phyloP scores from a whole-genome alignment of 2,329 filamentous ascomycete genomes.

The Epichloe elymi region DNA sequence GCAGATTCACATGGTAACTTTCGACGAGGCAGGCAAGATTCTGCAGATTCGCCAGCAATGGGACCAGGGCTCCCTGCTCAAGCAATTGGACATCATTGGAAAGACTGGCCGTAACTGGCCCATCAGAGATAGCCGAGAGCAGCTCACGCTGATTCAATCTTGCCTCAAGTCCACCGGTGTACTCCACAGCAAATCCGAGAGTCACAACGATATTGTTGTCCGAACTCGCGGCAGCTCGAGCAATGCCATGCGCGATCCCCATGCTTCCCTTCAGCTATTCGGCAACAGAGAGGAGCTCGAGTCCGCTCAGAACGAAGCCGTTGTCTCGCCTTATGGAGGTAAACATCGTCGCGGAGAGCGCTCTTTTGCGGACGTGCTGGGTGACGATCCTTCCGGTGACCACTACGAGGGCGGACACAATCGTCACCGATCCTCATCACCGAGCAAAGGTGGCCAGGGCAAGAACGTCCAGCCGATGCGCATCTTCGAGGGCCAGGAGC shows the following conservation, averaged over 20 bases:
- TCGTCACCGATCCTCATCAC: slow-evolving; percentile 39
- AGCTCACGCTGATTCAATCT: slow-evolving; percentile 60
- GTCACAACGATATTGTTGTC: slow-evolving; percentile 23
- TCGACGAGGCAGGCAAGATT: slow-evolving; percentile 67
- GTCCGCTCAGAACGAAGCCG: slow-evolving; percentile 28
- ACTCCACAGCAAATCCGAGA: slow-evolving; percentile 17
- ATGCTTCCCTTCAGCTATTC: slow-evolving; percentile 65
- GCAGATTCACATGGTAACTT: slow-evolving; percentile 79
- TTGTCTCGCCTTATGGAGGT: slow-evolving; percentile 50
- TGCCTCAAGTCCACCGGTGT: slow-evolving; percentile 39
- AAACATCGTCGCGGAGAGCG: slow-evolving; percentile 47
- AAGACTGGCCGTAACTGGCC: slow-evolving; percentile 88
- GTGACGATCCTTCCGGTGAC: slow-evolving; percentile 30
- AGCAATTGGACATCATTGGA: slow-evolving; percentile 88
- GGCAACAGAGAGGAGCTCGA: slow-evolving; percentile 52
- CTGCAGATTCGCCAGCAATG: slow-evolving; percentile 78
- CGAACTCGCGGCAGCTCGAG: slow-evolving; percentile 39
- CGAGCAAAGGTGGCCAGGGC: slow-evolving; percentile 36
- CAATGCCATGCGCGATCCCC: slow-evolving; percentile 46
- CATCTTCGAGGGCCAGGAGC: slow-evolving; percentile 45
- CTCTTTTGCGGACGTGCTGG: slow-evolving; percentile 60
- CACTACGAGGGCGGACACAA: slow-evolving; percentile 28
- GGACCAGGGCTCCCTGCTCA: slow-evolving; percentile 89
- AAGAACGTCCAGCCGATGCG: slow-evolving; percentile 52
- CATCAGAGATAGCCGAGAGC: slow-evolving; percentile 75